Evolutionary conservation across 2,329 filamentous ascomycete species (phyloP).

Genomic region (Plenodomus tracheiphilus): DNA sequence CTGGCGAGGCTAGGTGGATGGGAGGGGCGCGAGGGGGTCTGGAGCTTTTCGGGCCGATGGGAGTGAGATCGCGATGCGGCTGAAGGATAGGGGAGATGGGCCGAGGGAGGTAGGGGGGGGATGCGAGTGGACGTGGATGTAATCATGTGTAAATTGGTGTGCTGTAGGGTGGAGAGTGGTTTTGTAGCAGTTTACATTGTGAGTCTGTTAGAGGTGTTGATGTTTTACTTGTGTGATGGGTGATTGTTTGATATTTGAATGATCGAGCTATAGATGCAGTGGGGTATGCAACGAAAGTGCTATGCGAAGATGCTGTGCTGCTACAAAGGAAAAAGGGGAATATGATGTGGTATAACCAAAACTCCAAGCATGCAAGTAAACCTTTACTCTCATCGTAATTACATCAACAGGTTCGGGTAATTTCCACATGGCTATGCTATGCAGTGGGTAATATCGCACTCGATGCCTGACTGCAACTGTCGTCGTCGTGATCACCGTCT

Average conservation of each 20-base stretch:
- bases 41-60: neutral
- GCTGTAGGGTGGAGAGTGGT: too few relatives aligned
- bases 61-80: neutral
- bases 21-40: neutral
- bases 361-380: neutral
- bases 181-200: too few relatives aligned
- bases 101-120: neutral
- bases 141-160: too few relatives aligned
- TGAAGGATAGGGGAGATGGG: neutral
- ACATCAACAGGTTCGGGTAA: neutral
- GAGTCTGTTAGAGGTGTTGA: too few relatives aligned
- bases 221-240: too few relatives aligned
- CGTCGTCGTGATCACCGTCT: slow-evolving; percentile 7
- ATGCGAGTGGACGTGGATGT: too few relatives aligned
- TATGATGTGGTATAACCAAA: neutral
- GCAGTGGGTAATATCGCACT: slow-evolving; percentile 4
- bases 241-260: too few relatives aligned
- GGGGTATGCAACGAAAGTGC: neutral
- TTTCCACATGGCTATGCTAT: neutral
- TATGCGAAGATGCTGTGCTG: neutral
- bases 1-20: too few relatives aligned
- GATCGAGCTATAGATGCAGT: too few relatives aligned
- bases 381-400: neutral
- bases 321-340: neutral
- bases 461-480: slow-evolving; percentile 12